Conservation (phyloP, 805 yeast species). For the Candida methanosorbosa region DNA sequence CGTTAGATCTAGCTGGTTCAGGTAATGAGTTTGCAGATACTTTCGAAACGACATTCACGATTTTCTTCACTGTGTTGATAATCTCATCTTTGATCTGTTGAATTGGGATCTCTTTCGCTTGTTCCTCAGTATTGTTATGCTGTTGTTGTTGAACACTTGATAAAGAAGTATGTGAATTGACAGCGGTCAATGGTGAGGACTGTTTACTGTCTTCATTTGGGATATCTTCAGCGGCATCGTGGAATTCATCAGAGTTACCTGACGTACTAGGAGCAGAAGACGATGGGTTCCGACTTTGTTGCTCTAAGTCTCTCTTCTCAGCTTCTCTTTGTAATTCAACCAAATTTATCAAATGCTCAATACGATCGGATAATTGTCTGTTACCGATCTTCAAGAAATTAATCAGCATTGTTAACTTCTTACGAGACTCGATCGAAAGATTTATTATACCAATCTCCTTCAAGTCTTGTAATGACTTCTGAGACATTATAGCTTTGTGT, state of each 20-base stretch:
- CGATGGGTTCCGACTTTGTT: too few relatives aligned
- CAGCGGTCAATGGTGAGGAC: conserved; percentile 9
- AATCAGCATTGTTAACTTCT: conserved; percentile 67
- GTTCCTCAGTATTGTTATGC: not conserved
- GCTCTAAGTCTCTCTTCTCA: not conserved
- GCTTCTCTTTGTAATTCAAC: conserved; percentile 17
- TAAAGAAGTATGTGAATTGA: conserved; percentile 10
- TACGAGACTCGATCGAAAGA: conserved; percentile 54
- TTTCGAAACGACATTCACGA: conserved; percentile 76
- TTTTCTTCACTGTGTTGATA: conserved; percentile 80
- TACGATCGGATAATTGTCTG: conserved; percentile 60
- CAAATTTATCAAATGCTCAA: conserved; percentile 36
- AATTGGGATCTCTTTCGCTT: conserved; percentile 14
- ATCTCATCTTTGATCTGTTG: conserved; percentile 69
- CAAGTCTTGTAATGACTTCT: conserved; percentile 22
- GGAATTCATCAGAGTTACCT: conserved; percentile 1
- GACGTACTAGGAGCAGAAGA: not conserved
- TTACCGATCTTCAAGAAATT: conserved; percentile 78
- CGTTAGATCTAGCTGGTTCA: conserved; percentile 71
- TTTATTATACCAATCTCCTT: conserved; percentile 26
- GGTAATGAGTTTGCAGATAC: conserved; percentile 72
- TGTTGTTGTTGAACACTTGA: conserved; percentile 7
- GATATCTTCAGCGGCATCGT: conserved; percentile 5
- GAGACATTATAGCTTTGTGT: conserved; percentile 22
- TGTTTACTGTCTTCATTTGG: conserved; percentile 1